Percentiles rank a stretch among this genome's conserved stretches.
Conservation (phyloP, 768 basidiomycete species). For the Suillus paluster region DNA sequence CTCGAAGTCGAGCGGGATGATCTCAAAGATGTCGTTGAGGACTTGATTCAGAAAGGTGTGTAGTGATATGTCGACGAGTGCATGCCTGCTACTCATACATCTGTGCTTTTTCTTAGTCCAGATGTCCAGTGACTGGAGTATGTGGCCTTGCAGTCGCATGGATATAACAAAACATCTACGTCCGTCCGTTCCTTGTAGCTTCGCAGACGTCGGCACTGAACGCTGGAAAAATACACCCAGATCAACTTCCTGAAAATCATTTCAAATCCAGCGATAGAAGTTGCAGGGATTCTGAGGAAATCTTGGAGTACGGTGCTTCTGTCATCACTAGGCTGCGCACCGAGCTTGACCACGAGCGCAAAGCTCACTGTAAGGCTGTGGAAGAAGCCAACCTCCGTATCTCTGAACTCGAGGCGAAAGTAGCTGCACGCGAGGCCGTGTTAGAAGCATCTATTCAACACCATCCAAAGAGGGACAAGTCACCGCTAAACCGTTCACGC, state of each 20-base stretch:
- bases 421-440: constrained; percentile 62
- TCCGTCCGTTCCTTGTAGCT: constrained; percentile 31
- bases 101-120: constrained; percentile 42
- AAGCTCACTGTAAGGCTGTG: constrained; percentile 44
- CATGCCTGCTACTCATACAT: constrained; percentile 2
- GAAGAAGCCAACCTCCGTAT: constrained; percentile 46
- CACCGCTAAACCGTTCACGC: neutral
- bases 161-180: constrained; percentile 46
- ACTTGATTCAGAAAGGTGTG: constrained; percentile 65
- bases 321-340: constrained; percentile 47
- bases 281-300: constrained; percentile 25
- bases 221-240: constrained; percentile 15
- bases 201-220: constrained; percentile 19
- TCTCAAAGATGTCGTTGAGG: constrained; percentile 54
- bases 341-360: constrained; percentile 50
- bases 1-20: constrained; percentile 56
- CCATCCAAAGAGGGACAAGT: constrained; percentile 2
- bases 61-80: neutral
- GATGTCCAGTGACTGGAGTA: constrained; percentile 45
- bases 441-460: constrained; percentile 42
- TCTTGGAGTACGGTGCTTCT: constrained; percentile 46
- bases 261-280: constrained; percentile 1
- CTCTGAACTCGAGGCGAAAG: constrained; percentile 51
- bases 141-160: constrained; percentile 52
- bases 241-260: constrained; percentile 16